These are phyloP conservation scores for Taphrina confusa DNA, from an alignment of 1,139 yeast species.

Conservation along the genomic window DNA sequence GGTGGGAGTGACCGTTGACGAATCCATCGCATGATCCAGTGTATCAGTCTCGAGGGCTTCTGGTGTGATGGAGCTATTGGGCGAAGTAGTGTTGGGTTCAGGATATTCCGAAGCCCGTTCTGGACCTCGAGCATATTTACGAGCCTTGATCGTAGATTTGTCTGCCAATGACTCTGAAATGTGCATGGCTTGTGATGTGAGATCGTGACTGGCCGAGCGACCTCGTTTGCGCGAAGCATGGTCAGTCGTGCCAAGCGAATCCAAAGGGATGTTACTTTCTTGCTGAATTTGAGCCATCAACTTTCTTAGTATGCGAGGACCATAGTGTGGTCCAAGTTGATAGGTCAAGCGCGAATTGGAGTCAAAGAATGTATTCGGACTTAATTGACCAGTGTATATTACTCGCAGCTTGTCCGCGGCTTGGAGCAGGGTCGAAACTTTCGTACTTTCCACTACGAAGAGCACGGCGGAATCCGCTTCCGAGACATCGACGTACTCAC, in stretches of 20 bases:
- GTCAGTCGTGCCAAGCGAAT: background rate
- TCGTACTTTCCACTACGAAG: background rate
- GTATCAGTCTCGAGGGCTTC: background rate
- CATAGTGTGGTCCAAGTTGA: conserved; percentile 5
- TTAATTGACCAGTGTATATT: background rate
- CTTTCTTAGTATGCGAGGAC: background rate
- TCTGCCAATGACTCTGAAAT: background rate
- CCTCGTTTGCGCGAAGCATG: background rate
- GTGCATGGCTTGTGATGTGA: background rate
- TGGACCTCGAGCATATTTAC: background rate
- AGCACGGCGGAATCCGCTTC: background rate
- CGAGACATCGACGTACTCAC: background rate
- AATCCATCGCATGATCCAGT: background rate
- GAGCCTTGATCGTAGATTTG: background rate
- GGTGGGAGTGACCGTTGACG: background rate
- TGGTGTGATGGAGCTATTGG: background rate
- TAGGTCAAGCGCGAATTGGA: background rate
- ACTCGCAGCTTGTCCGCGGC: background rate
- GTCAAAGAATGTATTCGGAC: background rate
- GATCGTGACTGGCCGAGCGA: background rate
- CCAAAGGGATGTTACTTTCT: background rate
- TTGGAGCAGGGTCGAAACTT: background rate
- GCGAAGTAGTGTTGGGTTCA: too few relatives aligned
- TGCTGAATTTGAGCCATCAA: background rate
- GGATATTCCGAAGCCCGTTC: too few relatives aligned